phyloP scores from a whole-genome alignment of 352 stramenopile genomes.

The Phytophthora kernoviae region DNA sequence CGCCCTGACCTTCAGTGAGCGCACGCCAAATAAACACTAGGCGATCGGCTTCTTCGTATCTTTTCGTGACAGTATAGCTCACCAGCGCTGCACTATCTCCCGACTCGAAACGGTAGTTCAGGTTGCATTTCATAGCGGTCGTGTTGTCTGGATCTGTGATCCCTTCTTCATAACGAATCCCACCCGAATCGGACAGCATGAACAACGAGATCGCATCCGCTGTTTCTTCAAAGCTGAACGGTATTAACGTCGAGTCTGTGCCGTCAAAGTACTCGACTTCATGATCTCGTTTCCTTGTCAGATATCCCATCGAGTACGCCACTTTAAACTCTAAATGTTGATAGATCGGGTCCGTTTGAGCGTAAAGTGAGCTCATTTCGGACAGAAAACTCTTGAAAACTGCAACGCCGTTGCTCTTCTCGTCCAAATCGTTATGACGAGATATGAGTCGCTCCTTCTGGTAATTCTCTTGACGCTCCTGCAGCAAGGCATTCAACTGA shows the following conservation, averaged over 20 bases:
- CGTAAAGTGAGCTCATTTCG: constrained; percentile 8
- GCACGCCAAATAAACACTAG: constrained; percentile 52
- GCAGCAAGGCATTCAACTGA: constrained; percentile 9
- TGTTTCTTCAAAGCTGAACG: constrained; percentile 12
- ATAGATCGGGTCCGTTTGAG: constrained; percentile 16
- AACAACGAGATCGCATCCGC: constrained; percentile 7
- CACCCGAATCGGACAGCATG: constrained; percentile 8
- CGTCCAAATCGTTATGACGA: background rate
- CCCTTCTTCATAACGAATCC: background rate
- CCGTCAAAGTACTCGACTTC: constrained; percentile 23
- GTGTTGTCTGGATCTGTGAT: constrained; percentile 21
- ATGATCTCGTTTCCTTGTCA: constrained; percentile 7
- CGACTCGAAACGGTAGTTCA: constrained; percentile 12
- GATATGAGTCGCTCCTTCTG: background rate
- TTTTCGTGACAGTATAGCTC: constrained; percentile 25
- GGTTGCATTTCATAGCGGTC: constrained; percentile 26
- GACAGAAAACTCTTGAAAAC: constrained; percentile 8
- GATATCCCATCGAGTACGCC: constrained; percentile 7
- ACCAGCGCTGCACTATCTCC: constrained; percentile 3
- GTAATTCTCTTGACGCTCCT: background rate
- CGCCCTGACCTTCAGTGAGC: constrained; percentile 33
- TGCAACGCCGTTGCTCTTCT: background rate
- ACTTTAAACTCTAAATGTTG: constrained; percentile 9
- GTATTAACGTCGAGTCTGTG: constrained; percentile 15
- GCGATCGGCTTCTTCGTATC: constrained; percentile 39